A percentile compares a stretch with the other conserved stretches of the same genome.
phyloP scores from a whole-genome alignment of 495 filamentous ascomycete genomes.

The Aspergillus olivimuriae region DNA sequence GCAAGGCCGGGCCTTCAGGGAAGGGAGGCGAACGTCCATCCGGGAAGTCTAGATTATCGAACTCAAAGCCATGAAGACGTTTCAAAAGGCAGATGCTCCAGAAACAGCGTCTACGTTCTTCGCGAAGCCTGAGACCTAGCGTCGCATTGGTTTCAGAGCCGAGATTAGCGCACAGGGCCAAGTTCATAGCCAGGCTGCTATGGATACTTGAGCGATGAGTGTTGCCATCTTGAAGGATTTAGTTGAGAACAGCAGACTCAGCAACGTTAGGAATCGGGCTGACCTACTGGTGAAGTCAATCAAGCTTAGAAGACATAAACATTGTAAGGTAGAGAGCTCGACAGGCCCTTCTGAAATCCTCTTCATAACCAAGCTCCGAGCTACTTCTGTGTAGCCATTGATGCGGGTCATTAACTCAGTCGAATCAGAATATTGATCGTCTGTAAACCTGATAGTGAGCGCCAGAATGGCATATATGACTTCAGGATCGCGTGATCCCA shows the following conservation, averaged over 20 bases:
- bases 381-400: slow-evolving; percentile 37
- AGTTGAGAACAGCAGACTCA: too few relatives aligned
- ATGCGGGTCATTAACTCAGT: slow-evolving; percentile 13
- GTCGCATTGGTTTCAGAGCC: slow-evolving; percentile 23
- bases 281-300: slow-evolving; percentile 41
- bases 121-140: slow-evolving; percentile 18
- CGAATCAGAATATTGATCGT: slow-evolving; percentile 9
- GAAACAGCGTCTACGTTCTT: slow-evolving; percentile 42
- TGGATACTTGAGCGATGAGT: slow-evolving; percentile 44
- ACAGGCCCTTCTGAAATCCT: slow-evolving; percentile 39
- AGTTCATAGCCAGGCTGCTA: slow-evolving; percentile 40
- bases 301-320: slow-evolving; percentile 38
- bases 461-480: slow-evolving; percentile 37
- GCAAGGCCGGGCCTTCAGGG: slow-evolving; percentile 24
- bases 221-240: slow-evolving; percentile 30
- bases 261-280: too few relatives aligned
- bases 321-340: slow-evolving; percentile 43
- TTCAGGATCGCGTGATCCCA: slow-evolving; percentile 32
- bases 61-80: slow-evolving; percentile 39
- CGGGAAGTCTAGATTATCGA: slow-evolving; percentile 31
- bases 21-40: slow-evolving; percentile 30
- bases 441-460: slow-evolving; percentile 30
- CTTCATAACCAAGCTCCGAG: slow-evolving; percentile 35
- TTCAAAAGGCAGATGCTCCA: slow-evolving; percentile 45
- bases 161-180: slow-evolving; percentile 40